Evolutionary conservation across 441 rosid genomes (phyloP).

Genomic region (Croton laevigatus): DNA sequence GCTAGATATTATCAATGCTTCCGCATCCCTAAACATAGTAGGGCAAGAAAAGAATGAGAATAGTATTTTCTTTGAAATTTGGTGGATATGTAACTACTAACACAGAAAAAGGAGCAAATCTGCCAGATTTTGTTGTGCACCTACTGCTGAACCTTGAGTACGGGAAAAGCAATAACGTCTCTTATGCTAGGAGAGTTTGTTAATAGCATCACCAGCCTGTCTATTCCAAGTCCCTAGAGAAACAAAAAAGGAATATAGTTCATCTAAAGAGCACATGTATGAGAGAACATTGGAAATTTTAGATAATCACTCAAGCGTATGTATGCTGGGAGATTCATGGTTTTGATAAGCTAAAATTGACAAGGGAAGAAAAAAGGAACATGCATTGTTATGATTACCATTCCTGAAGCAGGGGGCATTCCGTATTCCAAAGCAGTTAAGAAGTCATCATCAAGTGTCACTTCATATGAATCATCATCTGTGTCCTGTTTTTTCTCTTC

Average conservation of each 20-base stretch:
- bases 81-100: not conserved
- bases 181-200: conserved; percentile 82
- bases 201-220: conserved; percentile 88
- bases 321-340: not conserved
- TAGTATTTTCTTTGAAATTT: not conserved
- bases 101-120: conserved; percentile 8
- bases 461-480: conserved; percentile 76
- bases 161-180: conserved; percentile 93
- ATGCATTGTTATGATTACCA: conserved; percentile 42
- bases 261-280: not conserved
- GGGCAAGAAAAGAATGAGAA: not conserved
- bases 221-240: conserved; percentile 85
- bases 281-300: not conserved
- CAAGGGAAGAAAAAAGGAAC: not conserved
- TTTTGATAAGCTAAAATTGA: too few species aligned
- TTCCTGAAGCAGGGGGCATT: conserved; percentile 99
- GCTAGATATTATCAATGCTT: not conserved
- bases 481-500: conserved; percentile 37
- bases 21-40: not conserved
- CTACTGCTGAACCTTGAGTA: conserved; percentile 69
- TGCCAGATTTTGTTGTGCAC: conserved; percentile 1
- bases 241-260: conserved; percentile 13
- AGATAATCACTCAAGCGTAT: not conserved
- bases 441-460: conserved; percentile 90
- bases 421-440: conserved; percentile 92